These are phyloP conservation scores for Thermothelomyces thermophilus DNA, from an alignment of 2,329 filamentous ascomycete genomes.

Conservation along the genomic window DNA sequence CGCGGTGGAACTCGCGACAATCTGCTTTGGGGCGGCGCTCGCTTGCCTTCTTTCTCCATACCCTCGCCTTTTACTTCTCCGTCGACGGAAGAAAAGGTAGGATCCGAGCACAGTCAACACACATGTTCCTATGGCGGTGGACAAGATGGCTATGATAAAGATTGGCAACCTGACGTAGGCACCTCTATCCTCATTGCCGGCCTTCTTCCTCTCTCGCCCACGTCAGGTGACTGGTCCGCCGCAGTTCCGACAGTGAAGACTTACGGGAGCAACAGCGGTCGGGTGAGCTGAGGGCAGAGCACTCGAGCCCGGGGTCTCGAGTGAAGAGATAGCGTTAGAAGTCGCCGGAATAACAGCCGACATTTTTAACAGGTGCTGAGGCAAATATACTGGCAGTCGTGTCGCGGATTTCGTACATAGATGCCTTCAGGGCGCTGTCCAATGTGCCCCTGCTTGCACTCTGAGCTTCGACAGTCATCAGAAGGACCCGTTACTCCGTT, in stretches of 20 bases:
- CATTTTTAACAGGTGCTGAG: conserved; percentile 11
- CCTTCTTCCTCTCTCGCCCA: neutral
- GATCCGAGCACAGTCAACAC: conserved; percentile 31
- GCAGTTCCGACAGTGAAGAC: neutral
- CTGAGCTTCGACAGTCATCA: conserved; percentile 13
- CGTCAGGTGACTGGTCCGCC: neutral
- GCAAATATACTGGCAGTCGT: conserved; percentile 10
- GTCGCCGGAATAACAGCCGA: conserved; percentile 11
- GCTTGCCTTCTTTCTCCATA: conserved; percentile 19
- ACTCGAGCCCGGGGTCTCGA: conserved; percentile 13
- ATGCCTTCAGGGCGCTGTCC: conserved; percentile 9
- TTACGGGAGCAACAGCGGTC: conserved; percentile 4
- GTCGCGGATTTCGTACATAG: conserved; percentile 12
- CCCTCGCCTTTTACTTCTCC: conserved; percentile 10
- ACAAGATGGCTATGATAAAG: conserved; percentile 30
- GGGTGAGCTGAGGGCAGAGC: conserved; percentile 8
- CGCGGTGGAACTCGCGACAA: conserved; percentile 23
- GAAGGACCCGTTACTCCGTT: conserved; percentile 12
- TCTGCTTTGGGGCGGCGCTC: conserved; percentile 20
- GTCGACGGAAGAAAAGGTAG: conserved; percentile 19
- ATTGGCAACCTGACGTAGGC: conserved; percentile 26
- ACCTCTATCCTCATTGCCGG: neutral
- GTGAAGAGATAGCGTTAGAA: conserved; percentile 12
- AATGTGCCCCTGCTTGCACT: conserved; percentile 11
- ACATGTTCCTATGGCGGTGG: conserved; percentile 30